A percentile compares a stretch with the other conserved stretches of the same genome.
These are phyloP conservation scores for Micromonas commoda DNA, from an alignment of 139 green algal species.

Conservation along the genomic window DNA sequence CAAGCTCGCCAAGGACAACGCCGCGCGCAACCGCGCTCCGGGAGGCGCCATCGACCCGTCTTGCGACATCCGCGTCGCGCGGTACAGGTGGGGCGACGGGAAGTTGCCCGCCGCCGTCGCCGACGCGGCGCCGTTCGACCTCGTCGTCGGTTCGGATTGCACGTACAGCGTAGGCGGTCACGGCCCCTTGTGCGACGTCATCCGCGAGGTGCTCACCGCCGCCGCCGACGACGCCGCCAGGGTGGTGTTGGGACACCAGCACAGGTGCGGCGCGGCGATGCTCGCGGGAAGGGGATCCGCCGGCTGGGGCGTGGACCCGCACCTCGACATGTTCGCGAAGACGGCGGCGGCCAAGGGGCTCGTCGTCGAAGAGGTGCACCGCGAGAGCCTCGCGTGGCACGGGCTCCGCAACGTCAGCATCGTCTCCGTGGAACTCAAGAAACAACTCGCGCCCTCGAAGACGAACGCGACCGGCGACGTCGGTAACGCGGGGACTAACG, in stretches of 20 bases:
- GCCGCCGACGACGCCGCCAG: neutral
- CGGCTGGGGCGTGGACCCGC: constrained; percentile 11
- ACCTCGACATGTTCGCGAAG: neutral
- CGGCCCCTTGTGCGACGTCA: constrained; percentile 18
- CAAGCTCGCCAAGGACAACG: constrained; percentile 14
- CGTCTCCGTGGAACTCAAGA: too few relatives aligned
- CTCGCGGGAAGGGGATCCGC: constrained; percentile 5
- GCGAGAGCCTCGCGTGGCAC: constrained; percentile 6
- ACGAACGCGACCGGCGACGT: too few relatives aligned
- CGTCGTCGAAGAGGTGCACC: neutral
- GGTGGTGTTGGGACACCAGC: constrained; percentile 26
- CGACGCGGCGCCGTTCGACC: neutral
- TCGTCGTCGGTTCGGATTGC: constrained; percentile 22
- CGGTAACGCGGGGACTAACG: too few relatives aligned
- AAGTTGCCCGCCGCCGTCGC: neutral
- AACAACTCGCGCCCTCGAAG: too few relatives aligned
- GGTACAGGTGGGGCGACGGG: neutral
- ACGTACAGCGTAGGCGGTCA: constrained; percentile 19
- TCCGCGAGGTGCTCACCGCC: neutral
- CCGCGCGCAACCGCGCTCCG: constrained; percentile 3
- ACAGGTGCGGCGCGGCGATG: constrained; percentile 4
- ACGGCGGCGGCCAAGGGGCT: neutral
- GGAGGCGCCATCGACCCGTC: neutral
- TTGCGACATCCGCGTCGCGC: constrained; percentile 6
- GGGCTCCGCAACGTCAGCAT: constrained; percentile 1